phyloP scores from a whole-genome alignment of 2,329 filamentous ascomycete species.

The Pseudogymnoascus sp. region DNA sequence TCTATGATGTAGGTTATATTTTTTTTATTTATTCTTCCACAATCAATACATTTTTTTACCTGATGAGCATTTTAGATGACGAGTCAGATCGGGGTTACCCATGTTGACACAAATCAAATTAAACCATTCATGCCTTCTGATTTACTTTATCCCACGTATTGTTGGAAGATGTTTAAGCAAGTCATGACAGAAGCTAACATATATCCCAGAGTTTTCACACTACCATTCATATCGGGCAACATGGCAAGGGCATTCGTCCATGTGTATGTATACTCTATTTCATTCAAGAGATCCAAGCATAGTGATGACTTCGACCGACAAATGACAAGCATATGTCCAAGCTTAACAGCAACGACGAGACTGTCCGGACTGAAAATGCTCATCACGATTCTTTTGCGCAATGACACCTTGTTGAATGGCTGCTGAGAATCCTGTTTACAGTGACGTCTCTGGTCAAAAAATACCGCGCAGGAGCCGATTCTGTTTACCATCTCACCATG shows the following conservation, averaged over 20 bases:
- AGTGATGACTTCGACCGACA: slow-evolving; percentile 77
- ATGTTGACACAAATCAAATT: slow-evolving; percentile 61
- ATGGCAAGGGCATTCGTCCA: background rate
- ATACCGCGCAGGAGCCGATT: slow-evolving; percentile 17
- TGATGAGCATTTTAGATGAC: slow-evolving; percentile 62
- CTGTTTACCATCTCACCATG: slow-evolving; percentile 12
- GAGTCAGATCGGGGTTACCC: slow-evolving; percentile 70
- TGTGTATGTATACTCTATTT: slow-evolving; percentile 6
- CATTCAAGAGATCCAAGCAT: slow-evolving; percentile 24
- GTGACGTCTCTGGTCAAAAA: slow-evolving; percentile 6
- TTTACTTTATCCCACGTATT: slow-evolving; percentile 27
- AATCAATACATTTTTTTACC: slow-evolving; percentile 17
- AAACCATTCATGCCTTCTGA: slow-evolving; percentile 67
- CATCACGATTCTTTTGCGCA: slow-evolving; percentile 13
- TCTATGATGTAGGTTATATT: slow-evolving; percentile 11
- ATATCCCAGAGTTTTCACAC: slow-evolving; percentile 4
- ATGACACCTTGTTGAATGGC: background rate
- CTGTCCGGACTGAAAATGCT: slow-evolving; percentile 41
- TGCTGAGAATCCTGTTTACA: slow-evolving; percentile 16
- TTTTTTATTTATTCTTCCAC: slow-evolving; percentile 18
- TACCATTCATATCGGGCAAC: background rate
- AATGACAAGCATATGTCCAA: slow-evolving; percentile 99
- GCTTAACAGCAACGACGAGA: slow-evolving; percentile 53
- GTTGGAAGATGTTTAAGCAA: slow-evolving; percentile 8
- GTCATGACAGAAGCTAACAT: slow-evolving; percentile 12